phyloP scores from a whole-genome alignment of 2,329 filamentous ascomycete species.

The Elsinoe necatrix region DNA sequence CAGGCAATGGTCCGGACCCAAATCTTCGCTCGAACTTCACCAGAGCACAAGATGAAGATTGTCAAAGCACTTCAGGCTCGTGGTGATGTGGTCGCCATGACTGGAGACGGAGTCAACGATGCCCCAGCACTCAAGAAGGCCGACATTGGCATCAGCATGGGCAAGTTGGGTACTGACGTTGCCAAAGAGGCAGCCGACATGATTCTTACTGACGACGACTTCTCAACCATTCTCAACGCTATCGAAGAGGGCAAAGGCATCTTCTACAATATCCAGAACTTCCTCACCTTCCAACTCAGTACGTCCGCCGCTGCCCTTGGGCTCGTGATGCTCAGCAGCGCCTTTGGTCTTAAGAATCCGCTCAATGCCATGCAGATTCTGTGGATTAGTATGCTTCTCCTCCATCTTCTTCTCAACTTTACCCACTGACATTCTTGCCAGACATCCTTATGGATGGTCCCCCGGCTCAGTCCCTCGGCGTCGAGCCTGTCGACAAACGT shows the following conservation, averaged over 20 bases:
- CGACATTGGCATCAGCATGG: conserved; percentile 97
- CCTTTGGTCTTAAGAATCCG: conserved; percentile 87
- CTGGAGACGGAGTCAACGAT: conserved; percentile 95
- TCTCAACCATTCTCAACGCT: conserved; percentile 82
- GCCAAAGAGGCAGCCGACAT: conserved; percentile 94
- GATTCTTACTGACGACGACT: conserved; percentile 84
- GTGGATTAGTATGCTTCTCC: conserved; percentile 76
- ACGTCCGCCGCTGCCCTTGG: conserved; percentile 90
- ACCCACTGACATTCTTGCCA: conserved; percentile 36
- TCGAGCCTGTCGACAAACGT: conserved; percentile 87
- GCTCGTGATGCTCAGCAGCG: conserved; percentile 84
- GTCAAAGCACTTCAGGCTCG: conserved; percentile 82
- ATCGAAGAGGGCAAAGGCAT: conserved; percentile 99
- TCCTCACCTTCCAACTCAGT: conserved; percentile 95
- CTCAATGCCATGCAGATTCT: conserved; percentile 99
- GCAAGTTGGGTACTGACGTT: conserved; percentile 86
- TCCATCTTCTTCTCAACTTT: conserved; percentile 21
- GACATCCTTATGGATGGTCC: conserved; percentile 99
- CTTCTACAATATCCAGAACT: conserved; percentile 99
- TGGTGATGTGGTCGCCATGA: conserved; percentile 97
- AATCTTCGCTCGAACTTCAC: conserved; percentile 92
- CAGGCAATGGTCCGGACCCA: conserved; percentile 80
- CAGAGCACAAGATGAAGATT: conserved; percentile 98
- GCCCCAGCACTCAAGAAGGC: conserved; percentile 93
- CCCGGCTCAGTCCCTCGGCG: conserved; percentile 90